Evolutionary conservation across 2,329 filamentous ascomycete species (phyloP).

Genomic region (Fusarium domesticum): DNA sequence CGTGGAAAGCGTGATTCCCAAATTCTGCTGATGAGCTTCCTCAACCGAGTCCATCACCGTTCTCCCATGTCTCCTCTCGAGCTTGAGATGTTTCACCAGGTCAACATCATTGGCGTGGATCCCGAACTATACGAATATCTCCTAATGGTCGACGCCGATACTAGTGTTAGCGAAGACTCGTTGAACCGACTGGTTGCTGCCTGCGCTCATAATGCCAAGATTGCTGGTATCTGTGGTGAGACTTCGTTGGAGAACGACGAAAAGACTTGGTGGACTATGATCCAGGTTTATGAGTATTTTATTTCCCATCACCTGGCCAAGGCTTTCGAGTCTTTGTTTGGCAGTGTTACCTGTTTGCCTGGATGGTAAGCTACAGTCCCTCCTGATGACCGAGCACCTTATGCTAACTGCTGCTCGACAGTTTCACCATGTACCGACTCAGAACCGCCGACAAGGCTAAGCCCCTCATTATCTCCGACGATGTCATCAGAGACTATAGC

Average conservation of each 20-base stretch:
- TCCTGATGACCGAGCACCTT: not conserved
- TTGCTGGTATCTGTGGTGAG: conserved; percentile 96
- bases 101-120: conserved; percentile 97
- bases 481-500: conserved; percentile 82
- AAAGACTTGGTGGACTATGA: conserved; percentile 98
- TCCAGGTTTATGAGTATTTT: conserved; percentile 99
- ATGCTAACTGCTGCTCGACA: conserved; percentile 45
- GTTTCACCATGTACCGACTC: conserved; percentile 98
- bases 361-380: conserved; percentile 72
- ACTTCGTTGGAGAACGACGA: conserved; percentile 96
- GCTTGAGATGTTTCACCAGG: conserved; percentile 97
- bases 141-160: conserved; percentile 97
- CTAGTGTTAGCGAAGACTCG: conserved; percentile 86
- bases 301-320: conserved; percentile 97
- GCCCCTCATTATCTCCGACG: conserved; percentile 88
- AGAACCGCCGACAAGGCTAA: conserved; percentile 91
- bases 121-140: conserved; percentile 97
- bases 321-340: conserved; percentile 96
- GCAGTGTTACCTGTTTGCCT: conserved; percentile 96
- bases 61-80: conserved; percentile 93
- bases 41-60: conserved; percentile 95
- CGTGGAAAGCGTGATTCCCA: conserved; percentile 98
- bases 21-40: conserved; percentile 92
- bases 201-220: conserved; percentile 91
- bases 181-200: conserved; percentile 88